Base-by-base conservation (phyloP, 2,329 filamentous ascomycete species). In the Hymenoscyphus albidus region DNA sequence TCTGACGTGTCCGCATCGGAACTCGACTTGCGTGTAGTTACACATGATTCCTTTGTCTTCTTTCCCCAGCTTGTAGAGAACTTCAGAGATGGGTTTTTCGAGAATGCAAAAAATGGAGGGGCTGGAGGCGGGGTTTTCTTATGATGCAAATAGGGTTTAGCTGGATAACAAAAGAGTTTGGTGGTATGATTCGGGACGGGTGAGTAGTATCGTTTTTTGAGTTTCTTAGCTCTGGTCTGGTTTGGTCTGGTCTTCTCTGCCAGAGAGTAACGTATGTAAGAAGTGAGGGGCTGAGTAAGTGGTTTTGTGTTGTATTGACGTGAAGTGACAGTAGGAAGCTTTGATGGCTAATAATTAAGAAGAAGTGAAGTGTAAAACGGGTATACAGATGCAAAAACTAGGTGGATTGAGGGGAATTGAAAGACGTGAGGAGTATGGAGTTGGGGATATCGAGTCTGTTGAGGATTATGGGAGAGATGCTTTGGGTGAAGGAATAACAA, bases 1-100 rank as follows among this genome's bases (percentile, higher is more conserved):
- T 40, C 83, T 79, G 64, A 82, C 75, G 74, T 86, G 83, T 59
- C 78, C 79, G 74, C 83, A 86, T 51, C 79, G 77, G 72, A 83
- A 86, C 66, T 84, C 81, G 62, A 86, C 83, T 74, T 85, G 81
- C 27, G 80, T 85, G 69, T 85, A 85, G 73, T 85, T 83, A 73
- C 83, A 86, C 83, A 86, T 86, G 59, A 62, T 75, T 67, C 40
- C 18, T 39, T 48, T 38, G n/a, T n/a, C 32, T 32, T 40, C 16
- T 40, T 58, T 35, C 5, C 16, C 5, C 16, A 22, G 16, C 39
- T 58, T 32, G 32, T 58, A 12, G 58, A 27, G 14, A 27, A 59
- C 38, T 42, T 18, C n/a, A 58, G 32, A 58, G 32, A 18, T 13
- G 18, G 48, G 18, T 22, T 40, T 32, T 58, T 32, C 48, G 22